These are phyloP conservation scores for Suillus alpinus DNA, from an alignment of 768 basidiomycete species.

Conservation along the genomic window DNA sequence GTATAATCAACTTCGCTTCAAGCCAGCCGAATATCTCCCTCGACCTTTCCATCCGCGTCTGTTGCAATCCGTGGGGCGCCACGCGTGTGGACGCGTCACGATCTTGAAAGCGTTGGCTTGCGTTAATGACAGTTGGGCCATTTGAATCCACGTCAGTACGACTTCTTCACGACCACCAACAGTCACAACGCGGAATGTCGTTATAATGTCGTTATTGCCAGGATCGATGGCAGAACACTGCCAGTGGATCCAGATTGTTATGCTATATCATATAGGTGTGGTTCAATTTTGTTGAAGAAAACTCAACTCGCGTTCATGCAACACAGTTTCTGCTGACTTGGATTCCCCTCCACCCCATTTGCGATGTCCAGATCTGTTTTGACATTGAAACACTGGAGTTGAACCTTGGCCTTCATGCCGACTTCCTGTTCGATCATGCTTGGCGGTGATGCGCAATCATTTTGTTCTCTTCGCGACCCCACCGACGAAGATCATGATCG, in stretches of 20 bases:
- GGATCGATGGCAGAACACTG: background rate
- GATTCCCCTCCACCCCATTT: slow-evolving; percentile 33
- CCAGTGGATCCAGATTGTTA: background rate
- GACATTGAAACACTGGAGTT: slow-evolving; percentile 29
- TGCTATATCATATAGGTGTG: background rate
- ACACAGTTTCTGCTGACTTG: background rate
- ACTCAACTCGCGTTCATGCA: background rate
- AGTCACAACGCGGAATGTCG: background rate
- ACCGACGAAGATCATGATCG: background rate
- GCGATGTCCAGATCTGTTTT: slow-evolving; percentile 41
- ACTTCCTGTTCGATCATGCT: slow-evolving; percentile 21
- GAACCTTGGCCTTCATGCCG: slow-evolving; percentile 42
- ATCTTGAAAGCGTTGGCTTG: background rate
- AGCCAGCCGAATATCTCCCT: background rate
- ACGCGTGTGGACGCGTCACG: no score
- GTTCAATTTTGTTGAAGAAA: background rate
- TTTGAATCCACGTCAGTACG: background rate
- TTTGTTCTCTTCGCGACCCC: background rate
- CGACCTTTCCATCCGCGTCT: background rate
- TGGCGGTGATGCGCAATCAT: slow-evolving; percentile 6
- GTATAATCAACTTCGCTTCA: background rate
- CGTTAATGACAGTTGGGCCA: background rate
- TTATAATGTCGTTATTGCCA: background rate
- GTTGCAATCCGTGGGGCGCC: background rate
- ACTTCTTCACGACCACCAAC: background rate